A percentile compares a stretch with the other conserved stretches of the same genome.
These are phyloP conservation scores for Globisporangium barbulae DNA, from an alignment of 352 stramenopile genomes.

Conservation along the genomic window DNA sequence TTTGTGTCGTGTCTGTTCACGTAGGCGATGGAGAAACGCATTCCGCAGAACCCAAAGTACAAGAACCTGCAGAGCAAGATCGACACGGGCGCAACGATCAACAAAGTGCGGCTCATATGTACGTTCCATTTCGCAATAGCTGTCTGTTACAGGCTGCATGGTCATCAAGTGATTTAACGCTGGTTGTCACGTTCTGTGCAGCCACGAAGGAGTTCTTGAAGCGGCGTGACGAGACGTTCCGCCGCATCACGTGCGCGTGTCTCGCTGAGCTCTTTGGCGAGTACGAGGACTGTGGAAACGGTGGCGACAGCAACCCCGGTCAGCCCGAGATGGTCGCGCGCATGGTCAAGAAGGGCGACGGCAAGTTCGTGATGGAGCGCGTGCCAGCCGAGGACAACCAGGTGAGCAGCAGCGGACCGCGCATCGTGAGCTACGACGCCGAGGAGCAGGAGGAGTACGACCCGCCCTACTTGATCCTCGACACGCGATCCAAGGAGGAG, in stretches of 20 bases:
- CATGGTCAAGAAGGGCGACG: conserved; percentile 68
- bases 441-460: conserved; percentile 79
- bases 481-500: conserved; percentile 67
- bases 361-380: conserved; percentile 69
- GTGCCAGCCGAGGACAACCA: conserved; percentile 50
- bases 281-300: conserved; percentile 59
- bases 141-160: background rate
- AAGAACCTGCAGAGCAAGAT: conserved; percentile 80
- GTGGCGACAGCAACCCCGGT: conserved; percentile 9
- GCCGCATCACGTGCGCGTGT: conserved; percentile 59
- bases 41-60: conserved; percentile 75
- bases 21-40: conserved; percentile 77
- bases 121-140: conserved; percentile 12
- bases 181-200: conserved; percentile 13
- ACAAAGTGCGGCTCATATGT: conserved; percentile 82
- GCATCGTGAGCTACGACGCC: conserved; percentile 75
- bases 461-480: conserved; percentile 67
- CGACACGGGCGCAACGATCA: conserved; percentile 65
- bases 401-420: conserved; percentile 32
- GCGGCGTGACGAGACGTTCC: conserved; percentile 78
- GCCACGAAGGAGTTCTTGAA: conserved; percentile 80
- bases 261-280: conserved; percentile 73
- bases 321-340: conserved; percentile 71
- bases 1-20: background rate
- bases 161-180: background rate